phyloP scores from a whole-genome alignment of 306 rosid species.

The Acacia acuminata region DNA sequence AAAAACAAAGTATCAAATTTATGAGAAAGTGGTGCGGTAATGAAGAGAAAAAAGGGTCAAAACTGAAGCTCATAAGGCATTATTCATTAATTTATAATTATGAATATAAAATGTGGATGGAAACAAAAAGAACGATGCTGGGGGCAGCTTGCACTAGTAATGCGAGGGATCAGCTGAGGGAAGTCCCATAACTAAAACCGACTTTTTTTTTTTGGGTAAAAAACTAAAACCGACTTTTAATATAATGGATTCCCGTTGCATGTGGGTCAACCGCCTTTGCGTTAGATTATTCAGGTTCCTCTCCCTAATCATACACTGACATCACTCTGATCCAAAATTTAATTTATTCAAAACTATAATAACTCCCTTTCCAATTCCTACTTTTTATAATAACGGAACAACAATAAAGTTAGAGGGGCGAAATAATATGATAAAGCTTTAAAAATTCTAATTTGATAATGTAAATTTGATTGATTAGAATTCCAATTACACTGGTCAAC shows the following conservation, averaged over 20 bases:
- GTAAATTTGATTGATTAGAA: too few relatives aligned
- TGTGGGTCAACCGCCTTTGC: not conserved
- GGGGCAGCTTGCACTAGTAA: not conserved
- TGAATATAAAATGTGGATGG: not conserved
- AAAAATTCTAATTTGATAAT: too few relatives aligned
- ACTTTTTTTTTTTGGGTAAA: too few relatives aligned
- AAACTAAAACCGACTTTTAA: not conserved
- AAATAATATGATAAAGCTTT: too few relatives aligned
- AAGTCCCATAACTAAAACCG: not conserved
- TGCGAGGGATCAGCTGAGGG: not conserved
- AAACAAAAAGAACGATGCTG: not conserved
- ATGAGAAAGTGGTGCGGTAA: not conserved
- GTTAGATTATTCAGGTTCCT: not conserved
- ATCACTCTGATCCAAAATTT: not conserved
- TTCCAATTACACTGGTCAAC: too few relatives aligned
- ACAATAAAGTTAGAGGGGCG: not conserved
- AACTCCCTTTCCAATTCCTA: not conserved
- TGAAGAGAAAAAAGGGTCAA: not conserved
- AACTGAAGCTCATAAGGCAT: not conserved
- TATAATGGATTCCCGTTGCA: not conserved
- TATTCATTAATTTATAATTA: not conserved
- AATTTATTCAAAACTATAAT: not conserved
- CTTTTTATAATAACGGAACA: not conserved
- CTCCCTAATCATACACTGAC: not conserved
- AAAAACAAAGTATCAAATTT: not conserved